A percentile compares a stretch with the other conserved stretches of the same genome.
Conservation (phyloP, 129 eudicot species). For the Flaveria linearis region DNA sequence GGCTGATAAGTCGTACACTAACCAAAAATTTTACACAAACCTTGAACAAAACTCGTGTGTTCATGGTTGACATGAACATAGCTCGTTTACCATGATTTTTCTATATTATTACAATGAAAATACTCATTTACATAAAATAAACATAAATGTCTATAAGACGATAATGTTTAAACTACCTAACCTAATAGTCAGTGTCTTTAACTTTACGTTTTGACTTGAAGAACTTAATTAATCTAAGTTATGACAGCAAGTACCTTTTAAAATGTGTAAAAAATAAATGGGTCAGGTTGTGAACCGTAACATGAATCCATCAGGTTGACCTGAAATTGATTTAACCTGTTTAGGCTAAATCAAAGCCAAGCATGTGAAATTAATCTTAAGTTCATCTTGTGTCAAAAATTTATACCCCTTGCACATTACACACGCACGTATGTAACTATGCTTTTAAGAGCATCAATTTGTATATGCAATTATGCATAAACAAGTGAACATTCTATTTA, state of each 20-base stretch:
- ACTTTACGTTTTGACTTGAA: neutral
- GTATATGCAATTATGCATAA: no score
- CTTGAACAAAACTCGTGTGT: neutral
- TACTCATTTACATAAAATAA: neutral
- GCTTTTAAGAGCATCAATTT: neutral
- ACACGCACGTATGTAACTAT: neutral
- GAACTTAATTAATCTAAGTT: neutral
- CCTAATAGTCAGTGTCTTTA: neutral
- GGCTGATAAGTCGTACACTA: neutral
- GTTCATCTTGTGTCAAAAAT: neutral
- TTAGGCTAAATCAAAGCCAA: neutral
- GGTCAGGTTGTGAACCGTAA: neutral
- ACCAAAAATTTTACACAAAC: neutral
- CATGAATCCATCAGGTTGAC: neutral
- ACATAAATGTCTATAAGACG: neutral
- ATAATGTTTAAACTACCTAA: neutral
- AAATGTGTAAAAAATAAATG: neutral
- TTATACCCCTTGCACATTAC: neutral
- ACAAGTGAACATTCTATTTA: neutral
- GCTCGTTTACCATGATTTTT: neutral
- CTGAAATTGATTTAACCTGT: neutral
- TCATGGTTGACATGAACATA: neutral
- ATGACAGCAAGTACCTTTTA: neutral
- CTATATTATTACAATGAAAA: neutral
- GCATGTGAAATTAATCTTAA: neutral